A percentile compares a stretch with the other conserved stretches of the same genome.
Evolutionary conservation across 2,329 filamentous ascomycete genomes (phyloP).

Genomic region (Xylaria sp.): DNA sequence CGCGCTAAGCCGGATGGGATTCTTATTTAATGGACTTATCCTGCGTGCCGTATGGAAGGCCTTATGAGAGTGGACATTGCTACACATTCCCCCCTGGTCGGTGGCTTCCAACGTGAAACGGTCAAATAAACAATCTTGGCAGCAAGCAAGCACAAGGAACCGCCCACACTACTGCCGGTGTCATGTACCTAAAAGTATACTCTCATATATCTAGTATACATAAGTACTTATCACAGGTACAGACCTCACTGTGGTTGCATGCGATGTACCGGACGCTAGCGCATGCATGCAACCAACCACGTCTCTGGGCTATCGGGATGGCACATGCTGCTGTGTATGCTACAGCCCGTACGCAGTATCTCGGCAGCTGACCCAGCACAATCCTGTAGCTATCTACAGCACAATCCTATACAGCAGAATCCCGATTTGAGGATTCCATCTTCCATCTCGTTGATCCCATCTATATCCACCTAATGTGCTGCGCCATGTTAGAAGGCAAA

Average conservation of each 20-base stretch:
- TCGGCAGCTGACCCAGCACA: background rate
- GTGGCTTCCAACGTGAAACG: slow-evolving; percentile 28
- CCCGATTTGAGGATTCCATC: too few relatives aligned
- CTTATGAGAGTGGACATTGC: background rate
- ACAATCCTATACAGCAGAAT: too few relatives aligned
- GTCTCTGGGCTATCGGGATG: background rate
- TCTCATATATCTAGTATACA: too few relatives aligned
- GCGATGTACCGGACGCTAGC: background rate
- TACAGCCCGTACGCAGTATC: background rate
- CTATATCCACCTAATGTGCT: slow-evolving; percentile 2
- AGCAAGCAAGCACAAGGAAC: slow-evolving; percentile 28
- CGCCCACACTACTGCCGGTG: too few relatives aligned
- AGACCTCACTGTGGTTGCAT: background rate
- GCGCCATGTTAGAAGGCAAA: slow-evolving; percentile 7
- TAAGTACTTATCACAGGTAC: background rate
- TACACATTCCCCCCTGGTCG: slow-evolving; percentile 1
- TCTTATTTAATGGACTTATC: slow-evolving; percentile 5
- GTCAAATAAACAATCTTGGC: slow-evolving; percentile 7
- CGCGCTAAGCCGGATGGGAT: slow-evolving; percentile 1
- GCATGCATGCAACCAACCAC: slow-evolving; percentile 19
- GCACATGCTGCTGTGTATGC: background rate
- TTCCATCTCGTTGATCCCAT: slow-evolving; percentile 7
- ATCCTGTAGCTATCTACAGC: background rate
- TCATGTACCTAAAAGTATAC: too few relatives aligned
- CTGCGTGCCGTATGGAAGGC: too few relatives aligned